Evolutionary conservation across 805 yeast genomes (phyloP), one percentile per base, ranked within the genome.

Genomic region (Nakazawaea molendinolei): DNA sequence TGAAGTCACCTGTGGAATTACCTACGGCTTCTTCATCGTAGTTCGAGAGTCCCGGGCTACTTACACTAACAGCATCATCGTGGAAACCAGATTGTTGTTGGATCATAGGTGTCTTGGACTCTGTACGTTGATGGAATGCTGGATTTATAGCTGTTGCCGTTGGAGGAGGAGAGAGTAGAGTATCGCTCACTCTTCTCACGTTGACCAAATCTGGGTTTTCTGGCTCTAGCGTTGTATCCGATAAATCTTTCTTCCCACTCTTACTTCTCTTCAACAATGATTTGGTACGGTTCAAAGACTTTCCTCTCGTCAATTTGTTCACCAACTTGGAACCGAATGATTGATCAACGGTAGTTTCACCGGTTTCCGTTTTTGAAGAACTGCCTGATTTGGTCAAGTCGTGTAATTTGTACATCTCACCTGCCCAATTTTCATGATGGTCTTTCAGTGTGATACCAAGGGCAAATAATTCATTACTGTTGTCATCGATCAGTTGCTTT

Each of bases 391-490:
- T 22, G 22, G 16, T 13, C 33, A 17, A 41, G 18, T 62, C 67
- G 38, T 62, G 62, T 44, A 72, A 55, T 33, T 65, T 63, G 52
- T 65, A 67, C 73, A 79, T 72, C 51, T 80, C 80, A 28, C 67
- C 60, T 45, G 81, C 87, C 87, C 92, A 78, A 51, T 82, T 70
- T 29, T 66, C 71, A 45, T 77, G 73, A 55, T 85, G 95, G 44
- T 85, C 86, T 50, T 76, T 79, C 4, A 94, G 95, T n/a, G 87
- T 85, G 12, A 65, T 53, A 41, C 95, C 95, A 42, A 86, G 67
- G 3, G 89, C 95, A 27, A 77, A 51, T 41, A 85, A 65, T 54
- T 56, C 63, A 20, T 52, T 58, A 5, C 51, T 51, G 22, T 44
- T 28, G 5, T 23, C 34, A 23, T 20, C 29, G 23, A 19, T 10